A percentile compares a stretch with the other conserved stretches of the same genome.
Evolutionary conservation across 176 grass and related monocot genomes (phyloP).

Genomic region (Stipa capillata): DNA sequence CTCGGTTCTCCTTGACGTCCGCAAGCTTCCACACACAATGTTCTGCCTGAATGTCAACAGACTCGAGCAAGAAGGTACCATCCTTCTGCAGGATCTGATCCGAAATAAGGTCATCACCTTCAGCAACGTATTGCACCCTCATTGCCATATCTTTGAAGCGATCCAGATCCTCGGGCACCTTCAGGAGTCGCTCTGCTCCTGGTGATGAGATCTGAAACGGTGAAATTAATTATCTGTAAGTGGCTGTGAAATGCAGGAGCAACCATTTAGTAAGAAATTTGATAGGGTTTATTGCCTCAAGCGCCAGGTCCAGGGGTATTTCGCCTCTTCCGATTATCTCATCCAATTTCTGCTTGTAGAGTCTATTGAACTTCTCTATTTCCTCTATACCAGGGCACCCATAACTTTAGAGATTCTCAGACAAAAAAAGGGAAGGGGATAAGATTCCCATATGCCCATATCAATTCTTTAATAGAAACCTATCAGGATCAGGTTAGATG

Average conservation of each 20-base stretch:
- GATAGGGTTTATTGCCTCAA: conserved; percentile 45
- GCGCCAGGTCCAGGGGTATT: conserved; percentile 71
- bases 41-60: conserved; percentile 29
- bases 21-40: conserved; percentile 81
- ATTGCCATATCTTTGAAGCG: conserved; percentile 92
- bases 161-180: conserved; percentile 62
- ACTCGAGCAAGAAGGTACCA: conserved; percentile 60
- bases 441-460: neutral
- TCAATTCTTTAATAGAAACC: neutral
- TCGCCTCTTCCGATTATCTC: conserved; percentile 61
- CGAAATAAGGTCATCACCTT: neutral
- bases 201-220: conserved; percentile 76
- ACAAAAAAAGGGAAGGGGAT: neutral
- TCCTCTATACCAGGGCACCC: conserved; percentile 75
- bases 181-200: conserved; percentile 80
- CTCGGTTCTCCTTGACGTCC: conserved; percentile 78
- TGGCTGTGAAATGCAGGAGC: neutral
- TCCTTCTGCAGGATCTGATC: conserved; percentile 40
- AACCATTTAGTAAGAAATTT: neutral
- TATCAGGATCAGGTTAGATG: neutral
- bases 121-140: conserved; percentile 60
- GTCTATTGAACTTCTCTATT: conserved; percentile 73
- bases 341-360: conserved; percentile 74
- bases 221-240: neutral
- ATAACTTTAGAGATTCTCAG: conserved; percentile 34